These are phyloP conservation scores for Sporothrix brunneoviolacea DNA, from an alignment of 2,329 filamentous ascomycete genomes.

Conservation along the genomic window DNA sequence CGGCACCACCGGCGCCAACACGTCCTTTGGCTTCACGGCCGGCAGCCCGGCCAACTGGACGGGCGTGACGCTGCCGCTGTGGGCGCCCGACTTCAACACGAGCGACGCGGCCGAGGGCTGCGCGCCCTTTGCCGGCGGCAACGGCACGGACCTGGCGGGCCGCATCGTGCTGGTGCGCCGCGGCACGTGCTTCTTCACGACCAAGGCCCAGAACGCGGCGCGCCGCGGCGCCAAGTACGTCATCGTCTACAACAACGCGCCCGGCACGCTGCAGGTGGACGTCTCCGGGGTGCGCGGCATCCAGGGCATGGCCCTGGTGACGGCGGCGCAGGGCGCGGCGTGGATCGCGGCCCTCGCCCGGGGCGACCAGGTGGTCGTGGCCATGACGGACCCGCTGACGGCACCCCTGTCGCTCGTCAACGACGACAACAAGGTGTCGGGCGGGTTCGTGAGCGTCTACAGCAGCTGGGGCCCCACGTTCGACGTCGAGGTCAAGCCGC, in stretches of 20 bases:
- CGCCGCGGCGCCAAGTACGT: slow-evolving; percentile 53
- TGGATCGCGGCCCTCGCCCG: slow-evolving; percentile 39
- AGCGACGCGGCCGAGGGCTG: slow-evolving; percentile 45
- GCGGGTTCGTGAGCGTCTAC: slow-evolving; percentile 35
- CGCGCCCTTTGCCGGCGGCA: slow-evolving; percentile 37
- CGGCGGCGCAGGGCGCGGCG: slow-evolving; percentile 32
- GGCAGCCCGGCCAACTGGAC: slow-evolving; percentile 37
- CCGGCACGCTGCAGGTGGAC: slow-evolving; percentile 29
- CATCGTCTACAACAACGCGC: slow-evolving; percentile 53
- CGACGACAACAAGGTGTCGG: slow-evolving; percentile 35
- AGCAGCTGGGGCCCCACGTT: slow-evolving; percentile 41
- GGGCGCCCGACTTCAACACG: slow-evolving; percentile 43
- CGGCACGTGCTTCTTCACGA: slow-evolving; percentile 48
- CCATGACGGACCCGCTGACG: slow-evolving; percentile 36
- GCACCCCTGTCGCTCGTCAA: slow-evolving; percentile 30
- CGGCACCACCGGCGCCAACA: slow-evolving; percentile 18
- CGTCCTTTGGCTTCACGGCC: slow-evolving; percentile 36
- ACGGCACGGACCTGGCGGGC: slow-evolving; percentile 50
- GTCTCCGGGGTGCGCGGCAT: slow-evolving; percentile 27
- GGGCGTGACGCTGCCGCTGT: slow-evolving; percentile 42
- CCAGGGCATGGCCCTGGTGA: slow-evolving; percentile 35
- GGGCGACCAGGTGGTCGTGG: slow-evolving; percentile 37
- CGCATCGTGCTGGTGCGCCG: slow-evolving; percentile 55
- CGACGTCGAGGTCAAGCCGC: slow-evolving; percentile 42
- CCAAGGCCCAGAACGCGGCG: slow-evolving; percentile 47